Evolutionary conservation across 805 yeast genomes (phyloP).

Genomic region (Monosporozyma aerobia): DNA sequence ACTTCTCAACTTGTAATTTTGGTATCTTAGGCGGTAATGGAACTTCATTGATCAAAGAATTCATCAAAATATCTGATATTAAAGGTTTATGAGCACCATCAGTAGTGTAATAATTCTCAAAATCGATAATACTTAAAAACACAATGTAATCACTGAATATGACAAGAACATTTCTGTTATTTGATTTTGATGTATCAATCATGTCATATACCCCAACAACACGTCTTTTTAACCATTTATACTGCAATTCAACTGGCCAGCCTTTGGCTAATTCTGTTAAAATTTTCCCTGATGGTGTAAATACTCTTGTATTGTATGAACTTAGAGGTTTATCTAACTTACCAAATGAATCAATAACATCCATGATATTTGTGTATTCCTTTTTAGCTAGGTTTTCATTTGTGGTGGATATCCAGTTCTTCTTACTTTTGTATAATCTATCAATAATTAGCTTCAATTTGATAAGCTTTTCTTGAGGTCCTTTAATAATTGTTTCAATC

Average conservation of each 20-base stretch:
- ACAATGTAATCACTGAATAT: slow-evolving; percentile 75
- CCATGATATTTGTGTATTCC: slow-evolving; percentile 45
- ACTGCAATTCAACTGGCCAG: slow-evolving; percentile 83
- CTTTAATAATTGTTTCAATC: slow-evolving; percentile 53
- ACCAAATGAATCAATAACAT: slow-evolving; percentile 78
- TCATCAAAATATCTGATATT: slow-evolving; percentile 77
- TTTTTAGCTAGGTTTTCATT: slow-evolving; percentile 22
- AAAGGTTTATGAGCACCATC: slow-evolving; percentile 36
- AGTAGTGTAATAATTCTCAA: slow-evolving; percentile 20
- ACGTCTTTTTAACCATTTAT: slow-evolving; percentile 80
- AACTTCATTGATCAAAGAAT: slow-evolving; percentile 76
- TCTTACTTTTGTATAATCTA: slow-evolving; percentile 44
- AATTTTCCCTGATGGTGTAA: slow-evolving; percentile 87
- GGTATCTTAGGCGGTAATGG: slow-evolving; percentile 64
- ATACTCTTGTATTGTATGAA: slow-evolving; percentile 55
- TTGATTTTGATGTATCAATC: slow-evolving; percentile 26
- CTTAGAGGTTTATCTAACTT: slow-evolving; percentile 34
- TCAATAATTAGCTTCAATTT: slow-evolving; percentile 60
- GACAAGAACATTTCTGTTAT: slow-evolving; percentile 48
- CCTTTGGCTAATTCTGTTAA: slow-evolving; percentile 72
- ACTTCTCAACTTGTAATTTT: slow-evolving; percentile 52
- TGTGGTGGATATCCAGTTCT: slow-evolving; percentile 32
- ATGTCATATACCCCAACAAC: slow-evolving; percentile 69
- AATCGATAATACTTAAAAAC: slow-evolving; percentile 47
- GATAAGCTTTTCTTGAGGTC: slow-evolving; percentile 58